Base-by-base conservation (phyloP, 805 yeast species). In the Sugiyamaella qingdaonensis region DNA sequence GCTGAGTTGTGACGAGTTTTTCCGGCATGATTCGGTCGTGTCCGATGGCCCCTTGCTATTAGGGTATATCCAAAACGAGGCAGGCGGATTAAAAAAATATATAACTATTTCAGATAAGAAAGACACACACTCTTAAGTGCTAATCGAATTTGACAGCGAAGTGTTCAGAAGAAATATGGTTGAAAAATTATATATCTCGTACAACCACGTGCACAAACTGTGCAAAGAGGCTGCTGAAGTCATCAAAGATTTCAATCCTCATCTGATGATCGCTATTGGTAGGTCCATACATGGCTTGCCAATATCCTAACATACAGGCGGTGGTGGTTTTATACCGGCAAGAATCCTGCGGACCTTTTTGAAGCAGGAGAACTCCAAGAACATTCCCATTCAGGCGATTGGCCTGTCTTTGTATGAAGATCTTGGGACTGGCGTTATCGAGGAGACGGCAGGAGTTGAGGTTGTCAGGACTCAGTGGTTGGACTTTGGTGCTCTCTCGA, bases 251-350 rank as follows among this genome's bases (percentile, higher is more conserved):
- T 85, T 88, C 75, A 81, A 88, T 62, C 95, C 96, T 37, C 95
- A 91, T 69, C 78, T 88, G 54, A 88, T 91, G 72, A 88, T 92
- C 58, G 97, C 98, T 61, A 89, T 92, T 64, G 99, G 96, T 48
- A 52, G 19, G 59, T 44, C 10, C 14, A 21, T n/a, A 34, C 11
- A 2, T 16, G 24, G 19, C 18, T 24, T 44, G 48, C 39, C 29
- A 7, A 24, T 24, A 24, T 24, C 29, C 48, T 48, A 48, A 31
- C 19, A 35, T n/a, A 24, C 27, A 60, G 66, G 77, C 65, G 96
- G 96, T 63, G 96, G 99, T 68, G 99, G 98, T 1, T 88, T 92
- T 70, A 94, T 92, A 54, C 99, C 98, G 27, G 97, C 99, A 8
- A 82, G 99, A 69, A 94, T 94, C 72, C 78, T 92, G 68, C 82